phyloP scores from a whole-genome alignment of 2,329 filamentous ascomycete species.

The Magnaporthiopsis poae region DNA sequence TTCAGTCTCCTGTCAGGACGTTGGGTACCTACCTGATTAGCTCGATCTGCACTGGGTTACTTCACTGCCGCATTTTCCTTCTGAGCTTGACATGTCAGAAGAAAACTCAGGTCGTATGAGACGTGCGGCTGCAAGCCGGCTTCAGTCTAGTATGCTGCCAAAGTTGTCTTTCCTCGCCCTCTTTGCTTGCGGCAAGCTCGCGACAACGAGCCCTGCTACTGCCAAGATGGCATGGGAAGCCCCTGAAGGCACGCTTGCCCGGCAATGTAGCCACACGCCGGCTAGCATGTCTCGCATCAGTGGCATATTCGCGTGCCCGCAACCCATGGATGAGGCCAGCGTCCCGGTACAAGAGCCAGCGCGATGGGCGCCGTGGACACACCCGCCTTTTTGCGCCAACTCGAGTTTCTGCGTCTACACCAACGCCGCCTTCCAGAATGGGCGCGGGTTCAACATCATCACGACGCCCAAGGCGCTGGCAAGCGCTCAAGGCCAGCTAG shows the following conservation, averaged over 20 bases:
- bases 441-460: slow-evolving; percentile 13
- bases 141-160: neutral
- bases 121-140: neutral
- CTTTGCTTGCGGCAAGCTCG: neutral
- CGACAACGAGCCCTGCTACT: neutral
- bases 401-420: slow-evolving; percentile 20
- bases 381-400: slow-evolving; percentile 17
- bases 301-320: neutral
- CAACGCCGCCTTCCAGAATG: slow-evolving; percentile 12
- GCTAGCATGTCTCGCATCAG: neutral
- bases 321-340: neutral
- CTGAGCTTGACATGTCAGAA: too few species aligned
- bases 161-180: neutral
- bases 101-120: too few species aligned
- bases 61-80: neutral
- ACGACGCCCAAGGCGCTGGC: slow-evolving; percentile 26
- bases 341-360: slow-evolving; percentile 2
- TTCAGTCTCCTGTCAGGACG: neutral
- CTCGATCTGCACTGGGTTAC: neutral
- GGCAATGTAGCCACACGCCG: neutral
- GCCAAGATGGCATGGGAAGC: neutral
- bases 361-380: slow-evolving; percentile 19
- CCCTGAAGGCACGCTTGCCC: neutral
- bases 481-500: slow-evolving; percentile 17
- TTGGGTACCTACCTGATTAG: neutral